Base-by-base conservation (phyloP, 2,329 filamentous ascomycete species). In the Leptographium lundbergii region DNA sequence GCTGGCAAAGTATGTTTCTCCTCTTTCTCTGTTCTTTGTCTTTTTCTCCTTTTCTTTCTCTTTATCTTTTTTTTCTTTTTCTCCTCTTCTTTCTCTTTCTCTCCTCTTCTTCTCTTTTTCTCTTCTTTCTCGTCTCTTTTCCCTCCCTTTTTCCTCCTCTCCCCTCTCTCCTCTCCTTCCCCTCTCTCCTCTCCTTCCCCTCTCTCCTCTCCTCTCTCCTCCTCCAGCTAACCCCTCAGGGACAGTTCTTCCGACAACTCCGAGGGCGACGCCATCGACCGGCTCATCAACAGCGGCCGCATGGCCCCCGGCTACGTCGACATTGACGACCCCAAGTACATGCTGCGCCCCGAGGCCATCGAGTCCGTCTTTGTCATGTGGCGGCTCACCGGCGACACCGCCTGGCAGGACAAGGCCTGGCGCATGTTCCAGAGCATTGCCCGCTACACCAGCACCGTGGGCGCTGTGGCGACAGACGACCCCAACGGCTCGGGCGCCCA, bases 311-410 rank as follows among this genome's bases (percentile, higher is more conserved):
- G 84, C 24, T 81, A 86, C 67, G 73, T 77, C 3, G 73, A 73
- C 22, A 76, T 86, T 54, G 69, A 72, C 50, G 80, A 85, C 60
- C 71, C 74, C 48, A 77, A 77, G 59, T 89, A 88, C 67, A 81
- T 87, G 34, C 75, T 89, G 52, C 79, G 85, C 60, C 88, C 88
- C 24, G 88, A 92, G 71, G 88, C 88, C 2, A 89, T 92, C 58
- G 88, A 92, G 73, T 87, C 84, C 17, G 81, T 94, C 5, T 92
- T 89, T 70, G 81, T 89, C 67, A 81, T 92, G 75, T 89, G 86
- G 69, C 81, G 87, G 60, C 76, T 89, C 60, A 90, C 87, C 0
- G 87, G 86, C 29, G 81, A 88, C 63, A 64, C 75, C 1, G 73
- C 75, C 55, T 87, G 84, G 78, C 81, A 81, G 67, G 79, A 86